These are phyloP conservation scores for Entomortierella beljakovae DNA, from an alignment of 192 early-diverging fungal species.

Conservation along the genomic window DNA sequence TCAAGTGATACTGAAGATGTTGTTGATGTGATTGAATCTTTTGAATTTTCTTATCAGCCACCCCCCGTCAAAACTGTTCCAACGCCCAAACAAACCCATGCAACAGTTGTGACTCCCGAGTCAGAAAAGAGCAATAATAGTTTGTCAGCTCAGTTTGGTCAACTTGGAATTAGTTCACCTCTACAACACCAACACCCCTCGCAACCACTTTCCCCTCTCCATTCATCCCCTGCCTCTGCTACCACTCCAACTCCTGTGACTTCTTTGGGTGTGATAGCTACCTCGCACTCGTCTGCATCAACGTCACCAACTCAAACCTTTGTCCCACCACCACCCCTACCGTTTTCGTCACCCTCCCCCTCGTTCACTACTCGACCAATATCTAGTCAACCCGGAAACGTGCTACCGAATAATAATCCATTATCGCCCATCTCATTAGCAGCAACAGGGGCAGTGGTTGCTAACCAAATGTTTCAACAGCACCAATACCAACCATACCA, in stretches of 20 bases:
- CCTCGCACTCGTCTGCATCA: too few species aligned
- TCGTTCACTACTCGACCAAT: neutral
- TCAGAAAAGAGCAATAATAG: neutral
- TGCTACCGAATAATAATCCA: slow-evolving; percentile 1
- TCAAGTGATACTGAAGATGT: neutral
- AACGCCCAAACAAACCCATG: neutral
- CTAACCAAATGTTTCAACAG: slow-evolving; percentile 23
- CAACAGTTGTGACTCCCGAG: neutral
- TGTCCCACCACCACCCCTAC: neutral
- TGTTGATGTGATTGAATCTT: neutral
- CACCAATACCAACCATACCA: neutral
- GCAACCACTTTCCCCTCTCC: neutral
- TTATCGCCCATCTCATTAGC: slow-evolving; percentile 37
- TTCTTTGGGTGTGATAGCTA: too few species aligned
- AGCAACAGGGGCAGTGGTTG: slow-evolving; percentile 34
- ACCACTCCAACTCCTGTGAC: neutral
- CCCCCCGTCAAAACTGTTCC: slow-evolving; percentile 14
- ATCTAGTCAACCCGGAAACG: neutral
- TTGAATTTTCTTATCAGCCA: slow-evolving; percentile 26
- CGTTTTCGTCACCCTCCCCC: slow-evolving; percentile 4
- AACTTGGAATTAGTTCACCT: slow-evolving; percentile 11
- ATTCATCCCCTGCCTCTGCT: neutral
- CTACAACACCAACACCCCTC: too few species aligned
- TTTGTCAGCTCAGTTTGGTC: slow-evolving; percentile 20
- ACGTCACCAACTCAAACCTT: too few species aligned